Base-by-base conservation (phyloP, 176 grass and related monocot species). In the Bolboschoenus planiculmis region DNA sequence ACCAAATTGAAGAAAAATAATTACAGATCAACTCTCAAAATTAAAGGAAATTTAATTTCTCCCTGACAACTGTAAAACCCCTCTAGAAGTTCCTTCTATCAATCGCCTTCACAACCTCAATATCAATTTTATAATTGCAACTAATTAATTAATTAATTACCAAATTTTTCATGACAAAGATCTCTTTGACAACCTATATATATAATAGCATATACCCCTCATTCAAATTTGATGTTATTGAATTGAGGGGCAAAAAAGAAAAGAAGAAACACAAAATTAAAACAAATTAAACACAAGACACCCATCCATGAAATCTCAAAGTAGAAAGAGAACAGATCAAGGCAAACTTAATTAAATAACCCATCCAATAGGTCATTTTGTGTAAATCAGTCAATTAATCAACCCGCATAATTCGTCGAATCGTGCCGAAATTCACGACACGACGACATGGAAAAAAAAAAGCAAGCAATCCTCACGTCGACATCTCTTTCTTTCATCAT, bases 281-380 rank as follows among this genome's bases (percentile, higher is more conserved):
- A 75, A 2, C 0, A 75, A 18, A 76, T 51, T 5, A 10, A 74
- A 73, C 42, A 74, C 37, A 47, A 74, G 21, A 39, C 21, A 44
- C 68, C 42, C 68, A 46, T 47, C 21, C 68, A 46, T 47, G 40
- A 74, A 4, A 74, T 26, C 21, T 74, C 40, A 48, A 51, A 51
- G 26, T 30, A 76, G 5, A 51, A 76, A 50, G 3, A 46, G 24
- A 44, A 47, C 4, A 50, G 11, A 10, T 4, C 46, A 63, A 81
- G 23, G 6, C 20, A 81, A 64, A 81, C 42, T 58, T 21, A 23
- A 56, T 16, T 61, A 37, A 78, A 42, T 23, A 81, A 81, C 78
- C 78, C 56, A 36, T 46, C 78, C 78, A 63, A 81, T 63, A 81
- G 78, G 78, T 81, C 78, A 27, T 63, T 60, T 37, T 56, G 50